These are phyloP conservation scores for Phytophthora fragariae DNA, from an alignment of 352 stramenopile genomes.

Conservation along the genomic window DNA sequence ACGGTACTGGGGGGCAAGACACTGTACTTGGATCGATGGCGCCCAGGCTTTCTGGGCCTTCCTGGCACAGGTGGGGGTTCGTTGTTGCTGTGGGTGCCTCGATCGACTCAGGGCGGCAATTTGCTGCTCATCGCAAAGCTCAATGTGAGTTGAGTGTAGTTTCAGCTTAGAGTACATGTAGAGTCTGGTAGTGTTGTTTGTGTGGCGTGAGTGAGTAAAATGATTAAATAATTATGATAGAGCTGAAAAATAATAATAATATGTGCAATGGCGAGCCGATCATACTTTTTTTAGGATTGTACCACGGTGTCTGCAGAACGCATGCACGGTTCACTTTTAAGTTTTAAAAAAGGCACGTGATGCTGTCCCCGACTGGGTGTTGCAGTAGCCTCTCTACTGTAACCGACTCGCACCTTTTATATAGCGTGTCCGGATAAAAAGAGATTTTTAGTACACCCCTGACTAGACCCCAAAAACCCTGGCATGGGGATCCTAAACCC, in stretches of 20 bases:
- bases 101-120: slow-evolving; percentile 31
- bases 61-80: slow-evolving; percentile 44
- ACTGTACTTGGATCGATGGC: slow-evolving; percentile 54
- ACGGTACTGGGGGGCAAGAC: slow-evolving; percentile 45
- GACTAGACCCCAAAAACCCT: too few relatives aligned
- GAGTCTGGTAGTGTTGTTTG: slow-evolving; percentile 12
- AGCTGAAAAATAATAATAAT: neutral
- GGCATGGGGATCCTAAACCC: too few relatives aligned
- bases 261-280: too few relatives aligned
- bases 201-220: neutral
- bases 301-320: too few relatives aligned
- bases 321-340: too few relatives aligned
- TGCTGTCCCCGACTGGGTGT: too few relatives aligned
- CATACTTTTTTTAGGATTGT: too few relatives aligned
- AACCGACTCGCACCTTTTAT: too few relatives aligned
- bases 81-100: slow-evolving; percentile 49
- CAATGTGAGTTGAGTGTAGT: slow-evolving; percentile 39
- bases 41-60: slow-evolving; percentile 42
- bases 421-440: too few relatives aligned
- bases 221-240: slow-evolving; percentile 18
- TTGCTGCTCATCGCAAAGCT: slow-evolving; percentile 36
- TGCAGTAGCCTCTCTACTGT: too few relatives aligned
- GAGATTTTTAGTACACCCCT: too few relatives aligned
- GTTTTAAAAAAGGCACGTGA: too few relatives aligned
- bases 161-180: neutral